Evolutionary conservation across 257 asterid species (phyloP), one percentile per base, ranked within the genome.

Genomic region (Leptodermis oblonga): DNA sequence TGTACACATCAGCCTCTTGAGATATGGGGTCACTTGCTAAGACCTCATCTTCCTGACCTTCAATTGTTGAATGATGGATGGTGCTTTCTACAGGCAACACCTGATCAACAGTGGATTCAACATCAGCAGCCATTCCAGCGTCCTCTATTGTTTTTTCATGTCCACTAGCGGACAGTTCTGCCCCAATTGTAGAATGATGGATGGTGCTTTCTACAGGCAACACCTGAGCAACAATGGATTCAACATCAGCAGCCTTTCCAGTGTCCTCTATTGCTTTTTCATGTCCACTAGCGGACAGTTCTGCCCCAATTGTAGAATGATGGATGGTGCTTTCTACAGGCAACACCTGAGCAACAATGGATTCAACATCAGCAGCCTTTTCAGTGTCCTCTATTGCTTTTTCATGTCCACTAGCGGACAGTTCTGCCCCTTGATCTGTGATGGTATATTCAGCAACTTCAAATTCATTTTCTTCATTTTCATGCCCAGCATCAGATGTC

Each of bases 391-490:
- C 77, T 49, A 55, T 49, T n/a, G 72, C 51, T 74, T 77, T 78
- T 72, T 48, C 72, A 70, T 68, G 78, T 60, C 73, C 80, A 67
- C 64, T 55, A 42, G 48, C n/a, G 61, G 74, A 43, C 51, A 66
- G 51, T 68, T 79, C 86, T 65, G 72, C 36, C 43, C 76, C 82
- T 54, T 79, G 68, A 74, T 79, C 86, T 70, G 74, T 63, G 30
- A 70, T 59, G 30, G 84, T 74, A 73, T 79, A 77, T 36, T 88
- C 89, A 64, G 76, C 66, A 70, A 43, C 65, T 59, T 81, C 88
- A 76, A 66, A 65, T 67, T 81, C 88, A 46, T 65, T 79, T 64
- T 78, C 83, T 69, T 53, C 72, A 74, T 52, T 64, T 62, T 70
- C 81, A 78, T 79, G 80, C 36, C 70, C 82, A 56, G 78, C 76